Base-by-base conservation (phyloP, 768 basidiomycete species). In the Leccinum arenicola region DNA sequence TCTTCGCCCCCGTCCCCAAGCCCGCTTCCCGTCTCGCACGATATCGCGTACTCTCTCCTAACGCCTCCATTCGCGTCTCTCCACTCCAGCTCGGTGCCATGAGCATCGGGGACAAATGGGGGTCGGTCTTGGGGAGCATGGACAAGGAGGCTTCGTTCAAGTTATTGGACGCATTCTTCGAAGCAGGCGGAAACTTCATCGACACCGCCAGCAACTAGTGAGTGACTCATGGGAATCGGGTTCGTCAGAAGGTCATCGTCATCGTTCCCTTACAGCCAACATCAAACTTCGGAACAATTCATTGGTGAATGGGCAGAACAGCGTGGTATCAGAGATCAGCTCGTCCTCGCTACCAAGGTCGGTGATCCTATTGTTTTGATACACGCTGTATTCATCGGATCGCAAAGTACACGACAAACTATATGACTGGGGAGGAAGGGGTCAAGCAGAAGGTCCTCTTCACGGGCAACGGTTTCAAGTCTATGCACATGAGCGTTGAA, bases 21-120 rank as follows among this genome's bases (percentile, higher is more conserved):
- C 75, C 75, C 3, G 58, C 69, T 14, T 73, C 76, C 2, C 65
- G 66, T 8, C 75, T 78, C 9, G 76, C 75, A 17, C 62, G 71
- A 17, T 76, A 79, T 64, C 76, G 80, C n/a, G 61, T 64, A 14
- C 68, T 82, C 15, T 74, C 77, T 0, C 75, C 77, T 6, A 47
- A 61, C 10, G 77, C 81, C 1, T 78, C 79, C 9, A 68, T 82
- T 27, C 76, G 75, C 48, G 82, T 82, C 15, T 83, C 82, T 3
- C 80, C 82, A 0, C 65, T 83, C 19, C 71, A 72, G 31, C 76
- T 83, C 27, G 81, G 82, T 3, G 81, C 74, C 4, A 78, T 79
- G 79, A 79, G 72, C 68, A 76, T 82, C 35, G 80, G 81, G 7
- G 75, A 80, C 60, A 72, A 77, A 52, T 81, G 80, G 80, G 64